Conservation (phyloP, 768 basidiomycete species). For the Rickenella mellea region DNA sequence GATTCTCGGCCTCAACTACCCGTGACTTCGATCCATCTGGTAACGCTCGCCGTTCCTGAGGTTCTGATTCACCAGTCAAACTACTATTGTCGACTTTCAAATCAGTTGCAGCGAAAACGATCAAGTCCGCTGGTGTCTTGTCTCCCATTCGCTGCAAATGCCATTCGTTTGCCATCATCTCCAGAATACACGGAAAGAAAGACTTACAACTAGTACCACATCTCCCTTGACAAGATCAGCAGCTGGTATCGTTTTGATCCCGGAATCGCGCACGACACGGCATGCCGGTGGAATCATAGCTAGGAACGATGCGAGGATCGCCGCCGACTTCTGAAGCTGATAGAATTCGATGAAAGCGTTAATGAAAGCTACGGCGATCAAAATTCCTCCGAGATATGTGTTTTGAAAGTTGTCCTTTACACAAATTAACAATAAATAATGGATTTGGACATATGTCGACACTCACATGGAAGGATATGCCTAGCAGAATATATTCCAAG, state of each 20-base stretch:
- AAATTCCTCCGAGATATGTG: slow-evolving; percentile 61
- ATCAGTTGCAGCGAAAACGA: slow-evolving; percentile 50
- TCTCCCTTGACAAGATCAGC: slow-evolving; percentile 59
- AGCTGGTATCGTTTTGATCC: slow-evolving; percentile 46
- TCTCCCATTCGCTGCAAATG: slow-evolving; percentile 47
- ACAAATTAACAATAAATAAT: slow-evolving; percentile 6
- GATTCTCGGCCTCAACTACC: slow-evolving; percentile 56
- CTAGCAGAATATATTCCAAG: slow-evolving; percentile 56
- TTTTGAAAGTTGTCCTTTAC: slow-evolving; percentile 48
- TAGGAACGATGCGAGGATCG: slow-evolving; percentile 61
- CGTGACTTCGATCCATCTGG: slow-evolving; percentile 36
- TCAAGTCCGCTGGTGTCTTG: slow-evolving; percentile 61
- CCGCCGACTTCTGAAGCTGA: slow-evolving; percentile 67
- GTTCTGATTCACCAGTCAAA: slow-evolving; percentile 62
- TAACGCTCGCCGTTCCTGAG: slow-evolving; percentile 46
- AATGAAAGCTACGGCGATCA: slow-evolving; percentile 57
- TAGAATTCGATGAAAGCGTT: slow-evolving; percentile 64
- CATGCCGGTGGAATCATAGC: slow-evolving; percentile 68
- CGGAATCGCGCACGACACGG: slow-evolving; percentile 50
- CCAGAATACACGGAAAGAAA: not conserved
- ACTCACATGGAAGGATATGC: slow-evolving; percentile 34
- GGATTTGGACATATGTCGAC: slow-evolving; percentile 3
- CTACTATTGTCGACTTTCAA: slow-evolving; percentile 66
- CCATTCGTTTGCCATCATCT: not conserved
- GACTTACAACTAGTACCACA: slow-evolving; percentile 47